Conservation (phyloP, 768 basidiomycete genomes). For the Psilocybe tampanensis region DNA sequence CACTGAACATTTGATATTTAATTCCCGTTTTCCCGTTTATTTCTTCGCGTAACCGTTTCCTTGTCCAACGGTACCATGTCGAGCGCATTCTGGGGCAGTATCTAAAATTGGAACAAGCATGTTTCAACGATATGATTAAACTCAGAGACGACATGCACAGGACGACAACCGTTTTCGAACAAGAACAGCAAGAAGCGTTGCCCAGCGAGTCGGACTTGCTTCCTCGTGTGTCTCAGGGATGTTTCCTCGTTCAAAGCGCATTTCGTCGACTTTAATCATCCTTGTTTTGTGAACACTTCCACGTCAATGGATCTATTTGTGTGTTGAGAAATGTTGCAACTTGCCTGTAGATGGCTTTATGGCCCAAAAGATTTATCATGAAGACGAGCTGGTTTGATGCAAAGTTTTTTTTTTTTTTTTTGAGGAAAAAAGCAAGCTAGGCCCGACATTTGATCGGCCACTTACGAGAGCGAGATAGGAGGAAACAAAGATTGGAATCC, state of each 20-base stretch:
- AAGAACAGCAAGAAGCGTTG: conserved; percentile 14
- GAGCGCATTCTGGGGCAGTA: neutral
- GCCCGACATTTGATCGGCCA: neutral
- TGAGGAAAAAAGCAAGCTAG: neutral
- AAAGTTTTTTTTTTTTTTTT: neutral
- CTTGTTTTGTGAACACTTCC: conserved; percentile 5
- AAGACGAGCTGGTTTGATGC: conserved; percentile 13
- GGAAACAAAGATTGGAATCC: conserved; percentile 19
- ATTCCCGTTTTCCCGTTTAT: neutral
- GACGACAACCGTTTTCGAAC: conserved; percentile 8
- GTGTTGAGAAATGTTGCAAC: neutral
- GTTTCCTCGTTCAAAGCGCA: conserved; percentile 16
- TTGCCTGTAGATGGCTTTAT: conserved; percentile 18
- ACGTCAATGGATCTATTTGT: no score
- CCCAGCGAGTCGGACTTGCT: conserved; percentile 14
- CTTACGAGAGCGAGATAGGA: conserved; percentile 19
- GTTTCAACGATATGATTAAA: neutral
- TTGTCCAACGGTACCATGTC: neutral
- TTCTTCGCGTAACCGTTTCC: neutral
- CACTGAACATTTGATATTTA: neutral
- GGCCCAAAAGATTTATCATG: conserved; percentile 13
- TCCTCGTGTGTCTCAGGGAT: conserved; percentile 15
- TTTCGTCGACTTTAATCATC: conserved; percentile 13
- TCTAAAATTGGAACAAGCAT: neutral
- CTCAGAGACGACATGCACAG: neutral